Conservation (phyloP, 2,329 filamentous ascomycete genomes). For the Coniochaeta ligniaria region DNA sequence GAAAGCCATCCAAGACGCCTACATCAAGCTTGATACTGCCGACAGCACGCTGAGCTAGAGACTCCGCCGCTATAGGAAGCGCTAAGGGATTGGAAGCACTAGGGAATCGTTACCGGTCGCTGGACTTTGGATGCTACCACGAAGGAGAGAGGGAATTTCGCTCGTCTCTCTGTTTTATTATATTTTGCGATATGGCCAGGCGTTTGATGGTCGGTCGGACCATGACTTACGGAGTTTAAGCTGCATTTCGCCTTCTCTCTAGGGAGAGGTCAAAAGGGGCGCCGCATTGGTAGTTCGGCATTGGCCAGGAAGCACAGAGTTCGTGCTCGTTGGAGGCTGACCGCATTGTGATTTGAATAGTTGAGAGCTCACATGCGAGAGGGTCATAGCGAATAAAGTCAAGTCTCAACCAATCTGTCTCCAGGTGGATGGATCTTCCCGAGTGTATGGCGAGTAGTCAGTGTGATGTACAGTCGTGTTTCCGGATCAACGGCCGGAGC, state of each 20-base stretch:
- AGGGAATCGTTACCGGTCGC: background rate
- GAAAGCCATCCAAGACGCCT: conserved; percentile 53
- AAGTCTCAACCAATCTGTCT: background rate
- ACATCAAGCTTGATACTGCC: conserved; percentile 39
- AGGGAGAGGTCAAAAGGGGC: background rate
- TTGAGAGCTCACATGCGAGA: background rate
- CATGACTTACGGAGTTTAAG: background rate
- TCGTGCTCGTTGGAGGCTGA: background rate
- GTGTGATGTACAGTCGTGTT: background rate
- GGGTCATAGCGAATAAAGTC: background rate
- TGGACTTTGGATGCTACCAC: background rate
- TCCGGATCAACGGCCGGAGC: background rate
- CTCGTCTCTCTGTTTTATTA: background rate
- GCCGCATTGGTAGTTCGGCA: background rate
- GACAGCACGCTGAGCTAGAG: background rate
- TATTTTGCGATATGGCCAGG: background rate
- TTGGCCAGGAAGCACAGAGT: background rate
- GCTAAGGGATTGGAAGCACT: background rate
- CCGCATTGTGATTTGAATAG: background rate
- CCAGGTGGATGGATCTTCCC: too few relatives aligned
- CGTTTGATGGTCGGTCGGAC: background rate
- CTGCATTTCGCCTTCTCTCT: background rate
- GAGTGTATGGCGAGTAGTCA: background rate
- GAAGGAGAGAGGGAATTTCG: background rate
- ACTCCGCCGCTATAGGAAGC: background rate